Conservation (phyloP, 73 alveolate species). For the Tetrahymena borealis region DNA sequence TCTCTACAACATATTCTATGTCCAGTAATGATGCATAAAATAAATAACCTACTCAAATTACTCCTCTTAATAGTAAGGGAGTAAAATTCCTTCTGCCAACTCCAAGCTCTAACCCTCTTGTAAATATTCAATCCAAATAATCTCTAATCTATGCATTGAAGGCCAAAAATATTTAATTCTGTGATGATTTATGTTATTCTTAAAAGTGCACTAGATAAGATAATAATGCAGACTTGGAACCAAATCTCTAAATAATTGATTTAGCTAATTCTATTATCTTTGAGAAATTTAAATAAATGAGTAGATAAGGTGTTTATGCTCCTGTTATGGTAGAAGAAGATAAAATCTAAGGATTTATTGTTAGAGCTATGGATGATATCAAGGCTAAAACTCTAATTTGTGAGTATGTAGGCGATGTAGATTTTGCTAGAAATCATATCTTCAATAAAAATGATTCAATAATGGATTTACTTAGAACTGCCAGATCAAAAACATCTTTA, state of each 20-base stretch:
- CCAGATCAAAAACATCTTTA: slow-evolving; percentile 68
- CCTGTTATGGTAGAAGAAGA: slow-evolving; percentile 74
- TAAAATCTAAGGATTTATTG: slow-evolving; percentile 70
- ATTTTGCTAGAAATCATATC: slow-evolving; percentile 57
- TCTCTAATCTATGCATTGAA: slow-evolving; percentile 59
- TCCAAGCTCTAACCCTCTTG: neutral
- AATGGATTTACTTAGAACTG: slow-evolving; percentile 76
- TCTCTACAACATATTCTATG: neutral
- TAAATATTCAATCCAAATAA: slow-evolving; percentile 25
- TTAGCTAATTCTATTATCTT: slow-evolving; percentile 50
- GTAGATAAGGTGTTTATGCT: slow-evolving; percentile 65
- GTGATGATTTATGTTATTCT: slow-evolving; percentile 61
- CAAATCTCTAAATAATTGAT: slow-evolving; percentile 52
- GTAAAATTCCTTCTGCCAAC: neutral
- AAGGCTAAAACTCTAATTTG: slow-evolving; percentile 71
- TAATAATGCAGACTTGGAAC: slow-evolving; percentile 71
- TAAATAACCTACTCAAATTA: neutral
- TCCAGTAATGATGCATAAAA: neutral
- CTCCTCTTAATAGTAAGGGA: neutral
- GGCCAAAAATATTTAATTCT: slow-evolving; percentile 56
- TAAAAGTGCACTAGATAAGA: slow-evolving; percentile 49
- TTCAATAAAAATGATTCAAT: slow-evolving; percentile 81
- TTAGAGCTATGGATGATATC: slow-evolving; percentile 75
- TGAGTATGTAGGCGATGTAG: slow-evolving; percentile 88
- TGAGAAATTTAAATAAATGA: slow-evolving; percentile 61